Conservation (phyloP, 768 basidiomycete species). For the Boletus pseudopeckii region DNA sequence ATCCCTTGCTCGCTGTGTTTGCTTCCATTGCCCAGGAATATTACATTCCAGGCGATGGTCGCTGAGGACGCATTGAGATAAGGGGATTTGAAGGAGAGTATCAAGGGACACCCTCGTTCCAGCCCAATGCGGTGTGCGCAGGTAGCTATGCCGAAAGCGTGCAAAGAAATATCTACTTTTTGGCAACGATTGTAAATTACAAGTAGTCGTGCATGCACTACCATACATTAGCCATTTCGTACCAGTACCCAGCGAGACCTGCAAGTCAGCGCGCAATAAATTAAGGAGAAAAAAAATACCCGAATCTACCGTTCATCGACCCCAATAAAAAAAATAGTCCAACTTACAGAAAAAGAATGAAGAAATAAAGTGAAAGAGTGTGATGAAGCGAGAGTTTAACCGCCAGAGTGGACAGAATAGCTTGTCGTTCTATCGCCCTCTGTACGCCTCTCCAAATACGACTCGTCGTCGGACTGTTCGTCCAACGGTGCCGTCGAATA, state of each 20-base stretch:
- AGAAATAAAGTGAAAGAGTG: not conserved
- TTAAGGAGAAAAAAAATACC: conserved; percentile 9
- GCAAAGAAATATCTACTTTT: conserved; percentile 8
- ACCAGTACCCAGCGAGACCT: conserved; percentile 19
- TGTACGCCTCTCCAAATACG: conserved; percentile 22
- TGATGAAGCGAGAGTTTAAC: conserved; percentile 12
- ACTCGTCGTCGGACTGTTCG: conserved; percentile 20
- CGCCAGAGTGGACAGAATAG: conserved; percentile 29
- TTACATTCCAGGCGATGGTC: conserved; percentile 10
- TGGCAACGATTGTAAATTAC: conserved; percentile 19
- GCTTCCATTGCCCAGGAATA: conserved; percentile 26
- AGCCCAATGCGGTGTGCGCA: not conserved
- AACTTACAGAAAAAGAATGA: not conserved
- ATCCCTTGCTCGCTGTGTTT: conserved; percentile 11
- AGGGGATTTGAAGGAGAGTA: not conserved
- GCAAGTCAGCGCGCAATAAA: conserved; percentile 20
- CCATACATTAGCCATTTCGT: conserved; percentile 28
- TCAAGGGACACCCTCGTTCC: not conserved
- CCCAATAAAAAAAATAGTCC: conserved; percentile 15
- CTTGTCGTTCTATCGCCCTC: conserved; percentile 24
- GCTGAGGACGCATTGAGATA: conserved; percentile 18
- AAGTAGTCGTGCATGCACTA: conserved; percentile 16
- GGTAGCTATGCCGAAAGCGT: not conserved
- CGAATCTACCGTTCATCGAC: conserved; percentile 1
- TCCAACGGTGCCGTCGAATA: conserved; percentile 52